These are phyloP conservation scores for Elsinoe fawcettii DNA, from an alignment of 2,329 filamentous ascomycete genomes.

Conservation along the genomic window DNA sequence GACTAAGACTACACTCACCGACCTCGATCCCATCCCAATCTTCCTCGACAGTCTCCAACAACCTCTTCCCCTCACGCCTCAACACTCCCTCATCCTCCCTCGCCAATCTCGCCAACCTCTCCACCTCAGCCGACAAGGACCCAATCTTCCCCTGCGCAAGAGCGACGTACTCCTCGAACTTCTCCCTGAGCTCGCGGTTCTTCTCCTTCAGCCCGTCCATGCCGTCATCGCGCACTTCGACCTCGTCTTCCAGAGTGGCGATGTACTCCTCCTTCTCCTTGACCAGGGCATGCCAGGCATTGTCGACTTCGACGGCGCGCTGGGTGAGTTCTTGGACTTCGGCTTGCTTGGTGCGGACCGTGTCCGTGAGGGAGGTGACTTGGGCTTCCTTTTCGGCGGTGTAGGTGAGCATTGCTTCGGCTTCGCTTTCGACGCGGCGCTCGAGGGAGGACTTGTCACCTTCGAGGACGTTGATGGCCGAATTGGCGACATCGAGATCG, in stretches of 20 bases:
- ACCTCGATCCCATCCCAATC: neutral
- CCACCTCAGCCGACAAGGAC: neutral
- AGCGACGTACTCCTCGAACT: constrained; percentile 1
- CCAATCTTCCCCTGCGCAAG: neutral
- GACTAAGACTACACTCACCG: neutral
- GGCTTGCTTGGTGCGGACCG: constrained; percentile 28
- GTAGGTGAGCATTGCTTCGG: constrained; percentile 29
- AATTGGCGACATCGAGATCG: constrained; percentile 23
- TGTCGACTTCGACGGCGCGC: constrained; percentile 32
- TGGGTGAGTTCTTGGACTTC: constrained; percentile 28
- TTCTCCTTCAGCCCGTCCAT: constrained; percentile 18
- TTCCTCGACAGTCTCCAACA: neutral
- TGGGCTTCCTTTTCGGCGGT: constrained; percentile 28
- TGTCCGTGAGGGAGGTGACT: constrained; percentile 25
- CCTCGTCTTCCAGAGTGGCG: constrained; percentile 21
- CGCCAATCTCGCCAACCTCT: neutral
- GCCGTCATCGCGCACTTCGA: constrained; percentile 21
- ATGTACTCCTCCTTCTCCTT: constrained; percentile 30
- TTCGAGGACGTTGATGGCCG: constrained; percentile 23
- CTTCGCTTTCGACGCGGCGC: constrained; percentile 29
- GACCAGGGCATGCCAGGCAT: constrained; percentile 34
- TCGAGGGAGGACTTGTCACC: constrained; percentile 28
- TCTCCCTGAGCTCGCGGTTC: neutral
- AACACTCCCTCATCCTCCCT: neutral
- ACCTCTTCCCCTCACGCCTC: constrained; percentile 11